Percentiles rank a stretch among this genome's conserved stretches.
Conservation (phyloP, 495 filamentous ascomycete species). For the Trichocladium antarcticum region DNA sequence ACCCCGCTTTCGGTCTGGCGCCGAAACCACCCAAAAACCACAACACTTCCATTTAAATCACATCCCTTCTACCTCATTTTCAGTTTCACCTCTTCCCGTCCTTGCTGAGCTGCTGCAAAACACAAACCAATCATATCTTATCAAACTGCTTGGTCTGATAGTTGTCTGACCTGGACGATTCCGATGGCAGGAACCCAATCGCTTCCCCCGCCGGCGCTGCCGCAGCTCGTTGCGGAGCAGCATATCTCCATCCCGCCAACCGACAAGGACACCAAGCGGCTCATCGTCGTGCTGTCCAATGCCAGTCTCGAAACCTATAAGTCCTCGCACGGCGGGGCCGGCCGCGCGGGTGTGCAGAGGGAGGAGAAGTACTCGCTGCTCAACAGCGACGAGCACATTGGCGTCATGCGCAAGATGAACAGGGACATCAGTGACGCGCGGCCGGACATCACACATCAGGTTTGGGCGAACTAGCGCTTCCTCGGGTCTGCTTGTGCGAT, state of each 20-base stretch:
- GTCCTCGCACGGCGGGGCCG: conserved; percentile 55
- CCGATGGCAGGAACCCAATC: conserved; percentile 63
- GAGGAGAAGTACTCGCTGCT: conserved; percentile 94
- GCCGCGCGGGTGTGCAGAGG: conserved; percentile 51
- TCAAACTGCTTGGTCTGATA: not conserved
- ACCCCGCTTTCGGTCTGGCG: conserved; percentile 2
- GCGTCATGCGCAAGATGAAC: conserved; percentile 98
- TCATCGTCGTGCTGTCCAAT: conserved; percentile 95
- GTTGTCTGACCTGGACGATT: conserved; percentile 15
- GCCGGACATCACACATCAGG: conserved; percentile 97
- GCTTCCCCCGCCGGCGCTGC: conserved; percentile 79
- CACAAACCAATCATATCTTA: not conserved
- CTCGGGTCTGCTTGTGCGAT: not conserved
- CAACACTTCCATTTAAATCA: no score
- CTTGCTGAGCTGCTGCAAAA: not conserved
- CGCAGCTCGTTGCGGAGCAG: conserved; percentile 86
- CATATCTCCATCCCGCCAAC: conserved; percentile 68
- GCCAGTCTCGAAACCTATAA: conserved; percentile 96
- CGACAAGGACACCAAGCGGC: conserved; percentile 78
- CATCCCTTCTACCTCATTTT: not conserved
- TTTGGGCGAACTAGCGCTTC: conserved; percentile 34
- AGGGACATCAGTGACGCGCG: conserved; percentile 94
- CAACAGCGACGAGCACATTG: conserved; percentile 98
- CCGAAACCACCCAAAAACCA: not conserved
- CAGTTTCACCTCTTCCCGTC: not conserved